Conservation (phyloP, 108 stramenopile species). For the Aureococcus anophagefferens region DNA sequence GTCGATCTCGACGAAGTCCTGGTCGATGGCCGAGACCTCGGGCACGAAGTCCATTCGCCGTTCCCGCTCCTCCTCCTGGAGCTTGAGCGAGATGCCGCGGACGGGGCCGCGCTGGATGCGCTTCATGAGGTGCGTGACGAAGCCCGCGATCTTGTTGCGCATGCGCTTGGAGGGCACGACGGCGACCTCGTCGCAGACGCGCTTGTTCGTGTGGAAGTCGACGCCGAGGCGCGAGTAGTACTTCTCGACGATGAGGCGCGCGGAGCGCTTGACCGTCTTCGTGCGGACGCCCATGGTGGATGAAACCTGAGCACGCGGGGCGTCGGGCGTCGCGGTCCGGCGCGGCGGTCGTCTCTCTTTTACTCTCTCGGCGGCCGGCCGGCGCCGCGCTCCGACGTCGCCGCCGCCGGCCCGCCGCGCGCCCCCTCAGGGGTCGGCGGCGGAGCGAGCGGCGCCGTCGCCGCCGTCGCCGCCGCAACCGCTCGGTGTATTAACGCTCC, state of each 20-base stretch:
- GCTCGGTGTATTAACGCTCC: no score
- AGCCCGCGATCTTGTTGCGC: constrained; percentile 99
- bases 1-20: constrained; percentile 88
- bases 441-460: no score
- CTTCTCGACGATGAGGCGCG: constrained; percentile 98
- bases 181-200: constrained; percentile 89
- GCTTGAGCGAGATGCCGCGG: constrained; percentile 95
- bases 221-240: constrained; percentile 96
- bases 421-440: no score
- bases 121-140: constrained; percentile 98
- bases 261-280: constrained; percentile 99
- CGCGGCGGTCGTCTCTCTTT: no score
- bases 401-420: no score
- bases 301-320: no score
- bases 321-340: no score
- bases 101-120: constrained; percentile 98
- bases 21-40: constrained; percentile 93
- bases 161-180: constrained; percentile 98
- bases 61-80: constrained; percentile 99
- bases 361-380: no score
- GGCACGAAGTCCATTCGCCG: constrained; percentile 99
- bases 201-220: constrained; percentile 99
- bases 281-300: constrained; percentile 99
- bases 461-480: no score
- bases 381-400: no score